Conservation (phyloP, 441 rosid genomes). For the Adansonia gregorii region DNA sequence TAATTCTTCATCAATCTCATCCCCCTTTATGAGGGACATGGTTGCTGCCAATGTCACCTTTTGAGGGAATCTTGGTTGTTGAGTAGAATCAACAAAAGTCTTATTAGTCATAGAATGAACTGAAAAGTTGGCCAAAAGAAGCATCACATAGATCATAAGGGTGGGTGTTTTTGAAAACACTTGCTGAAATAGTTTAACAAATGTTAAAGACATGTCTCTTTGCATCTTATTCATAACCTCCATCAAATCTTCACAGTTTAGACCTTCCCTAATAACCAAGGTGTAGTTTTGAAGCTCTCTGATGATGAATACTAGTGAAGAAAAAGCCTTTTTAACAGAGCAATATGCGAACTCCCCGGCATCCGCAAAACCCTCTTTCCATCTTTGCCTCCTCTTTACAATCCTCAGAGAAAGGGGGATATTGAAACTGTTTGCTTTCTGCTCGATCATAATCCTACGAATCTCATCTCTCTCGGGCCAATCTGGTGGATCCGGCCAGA, state of each 20-base stretch:
- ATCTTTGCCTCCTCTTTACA: constrained; percentile 59
- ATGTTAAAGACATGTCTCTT: constrained; percentile 59
- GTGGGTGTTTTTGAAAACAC: constrained; percentile 70
- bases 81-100: constrained; percentile 8
- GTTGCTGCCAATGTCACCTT: neutral
- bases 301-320: constrained; percentile 70
- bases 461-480: constrained; percentile 64
- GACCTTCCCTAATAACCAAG: constrained; percentile 43
- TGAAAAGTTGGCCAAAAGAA: constrained; percentile 66
- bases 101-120: constrained; percentile 54
- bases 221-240: constrained; percentile 45
- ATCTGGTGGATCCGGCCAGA: constrained; percentile 46
- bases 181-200: constrained; percentile 72
- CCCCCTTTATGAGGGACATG: too few relatives aligned
- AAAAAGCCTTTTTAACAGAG: constrained; percentile 66
- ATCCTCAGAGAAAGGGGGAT: constrained; percentile 68
- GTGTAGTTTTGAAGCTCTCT: constrained; percentile 68
- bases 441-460: constrained; percentile 47
- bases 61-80: constrained; percentile 7
- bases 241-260: constrained; percentile 46
- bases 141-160: constrained; percentile 75
- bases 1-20: constrained; percentile 42
- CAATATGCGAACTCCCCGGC: constrained; percentile 53
- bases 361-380: constrained; percentile 46
- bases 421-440: constrained; percentile 58